Evolutionary conservation across 768 basidiomycete genomes (phyloP), one percentile per base, ranked within the genome.

Genomic region (Chalciporus sphaerocephalus): DNA sequence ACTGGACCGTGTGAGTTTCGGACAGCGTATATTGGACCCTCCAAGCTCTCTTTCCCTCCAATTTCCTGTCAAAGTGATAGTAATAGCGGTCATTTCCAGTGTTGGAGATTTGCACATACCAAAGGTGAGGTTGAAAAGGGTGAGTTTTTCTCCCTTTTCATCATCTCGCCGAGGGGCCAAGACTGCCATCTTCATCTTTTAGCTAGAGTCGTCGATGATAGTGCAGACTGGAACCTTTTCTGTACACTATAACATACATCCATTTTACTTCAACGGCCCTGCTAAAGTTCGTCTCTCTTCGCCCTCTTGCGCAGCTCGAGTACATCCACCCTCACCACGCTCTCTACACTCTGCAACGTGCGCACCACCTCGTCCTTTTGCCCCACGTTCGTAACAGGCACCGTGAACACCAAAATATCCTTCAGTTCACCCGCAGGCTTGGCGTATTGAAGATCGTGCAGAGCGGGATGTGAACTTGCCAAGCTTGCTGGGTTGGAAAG

Each of bases 211-310:
- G 6, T 27, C 5, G 12, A 27, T 2, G 27, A 27, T 10, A 4
- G 27, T 12, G 4, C 11, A 9, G 9, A 12, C 13, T 27, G 25
- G 8, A 11, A 11, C 8, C 2, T 9, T 10, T 27, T 10, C 11
- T 27, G 27, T 27, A 27, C 27, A 27, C 13, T 27, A 10, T 9
- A 27, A 27, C 13, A 27, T 11, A 27, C 11, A 27, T 27, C 27
- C 30, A 13, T n/a, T 15, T 9, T 5, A 8, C 17, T 2, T 34
- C 46, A 32, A 30, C 20, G 32, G 17, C 25, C 17, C 43, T n/a
- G n/a, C 38, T 55, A 61, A 44, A 63, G 54, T 15, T 63, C 61
- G 21, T 63, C 56, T 42, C 60, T 56, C 40, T 62, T 62, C n/a
- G 20, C 20, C 38, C 61, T 50, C 48, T 8, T 49, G 20, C 54